Base-by-base conservation (phyloP, 1,139 yeast genomes). In the Candida albicans region DNA sequence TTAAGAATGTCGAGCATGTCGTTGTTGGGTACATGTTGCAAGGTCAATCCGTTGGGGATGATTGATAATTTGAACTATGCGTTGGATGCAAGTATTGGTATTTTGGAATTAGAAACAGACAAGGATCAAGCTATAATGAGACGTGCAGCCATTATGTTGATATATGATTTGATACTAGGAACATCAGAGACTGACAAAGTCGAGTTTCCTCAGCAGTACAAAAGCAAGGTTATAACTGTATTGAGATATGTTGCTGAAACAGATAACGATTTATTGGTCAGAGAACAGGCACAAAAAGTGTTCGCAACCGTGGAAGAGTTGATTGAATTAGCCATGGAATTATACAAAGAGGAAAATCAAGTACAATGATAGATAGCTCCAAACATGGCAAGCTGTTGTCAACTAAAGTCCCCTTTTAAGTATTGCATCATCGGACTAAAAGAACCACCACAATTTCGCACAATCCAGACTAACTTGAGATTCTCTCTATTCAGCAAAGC, bases 1-100 rank as follows among this genome's bases (percentile, higher is more conserved):
- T 54, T 89, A 35, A 71, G 97, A 52, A 84, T 89, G 86, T 90
- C 97, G 0, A 81, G 96, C 0, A 76, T 90, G 81, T 87, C 96
- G 0, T 62, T 93, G 12, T 62, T 91, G 14, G 96, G 96, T 15
- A 65, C 76, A 5, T 69, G 86, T 29, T 79, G 90, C 55, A 79
- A 79, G 48, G 68, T 69, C 2, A 81, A 82, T 52, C 83, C 89
- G 0, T 50, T 68, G 2, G 87, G 86, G 0, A 57, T 87, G 2
- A 47, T 70, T 0, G 60, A 62, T 1, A 64, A 68, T 43, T 62
- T 89, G 25, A 63, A 62, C 1, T 85, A 83, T 46, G 75, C 84
- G 8, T 62, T 88, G 37, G 96, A 89, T 57, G 82, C 95, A 56
- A 81, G 87, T 0, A 59, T 87, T 35, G 96, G 96, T 2, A 76